Evolutionary conservation across 768 basidiomycete species (phyloP).

Genomic region (Daedaleopsis nitida): DNA sequence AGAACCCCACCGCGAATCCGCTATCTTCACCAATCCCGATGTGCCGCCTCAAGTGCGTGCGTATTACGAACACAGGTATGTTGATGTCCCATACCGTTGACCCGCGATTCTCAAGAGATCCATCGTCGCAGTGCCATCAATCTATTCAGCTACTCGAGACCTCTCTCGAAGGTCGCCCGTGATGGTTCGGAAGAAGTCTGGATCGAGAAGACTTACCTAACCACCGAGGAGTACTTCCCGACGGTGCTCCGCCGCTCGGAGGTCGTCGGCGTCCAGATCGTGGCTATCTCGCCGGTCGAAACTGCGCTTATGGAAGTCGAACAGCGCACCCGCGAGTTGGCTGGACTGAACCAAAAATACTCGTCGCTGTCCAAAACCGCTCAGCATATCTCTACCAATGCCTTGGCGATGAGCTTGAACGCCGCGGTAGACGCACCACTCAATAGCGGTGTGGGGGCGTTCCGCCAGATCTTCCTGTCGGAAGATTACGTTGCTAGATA

Average conservation of each 20-base stretch:
- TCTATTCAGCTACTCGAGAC: conserved; percentile 76
- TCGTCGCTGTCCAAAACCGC: conserved; percentile 76
- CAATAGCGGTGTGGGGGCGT: conserved; percentile 76
- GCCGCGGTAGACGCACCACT: conserved; percentile 80
- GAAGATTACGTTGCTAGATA: conserved; percentile 66
- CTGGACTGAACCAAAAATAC: conserved; percentile 68
- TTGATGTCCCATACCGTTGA: not conserved
- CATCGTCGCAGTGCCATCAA: conserved; percentile 65
- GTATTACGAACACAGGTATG: conserved; percentile 86
- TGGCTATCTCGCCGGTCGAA: conserved; percentile 85
- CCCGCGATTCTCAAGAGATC: not conserved
- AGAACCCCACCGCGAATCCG: conserved; percentile 75
- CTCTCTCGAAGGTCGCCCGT: conserved; percentile 60
- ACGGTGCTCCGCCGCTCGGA: conserved; percentile 91
- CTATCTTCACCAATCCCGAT: conserved; percentile 85
- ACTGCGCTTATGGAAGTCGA: conserved; percentile 82
- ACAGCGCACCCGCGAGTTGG: conserved; percentile 76
- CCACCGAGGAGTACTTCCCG: conserved; percentile 87
- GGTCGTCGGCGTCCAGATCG: conserved; percentile 65
- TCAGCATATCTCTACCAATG: conserved; percentile 74
- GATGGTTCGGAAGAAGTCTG: conserved; percentile 77
- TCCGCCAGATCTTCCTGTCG: conserved; percentile 76
- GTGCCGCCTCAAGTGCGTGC: conserved; percentile 77
- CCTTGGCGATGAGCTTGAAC: conserved; percentile 85
- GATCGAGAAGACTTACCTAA: conserved; percentile 87